These are phyloP conservation scores for Colletotrichum sp. DNA, from an alignment of 2,329 filamentous ascomycete species.

Conservation along the genomic window DNA sequence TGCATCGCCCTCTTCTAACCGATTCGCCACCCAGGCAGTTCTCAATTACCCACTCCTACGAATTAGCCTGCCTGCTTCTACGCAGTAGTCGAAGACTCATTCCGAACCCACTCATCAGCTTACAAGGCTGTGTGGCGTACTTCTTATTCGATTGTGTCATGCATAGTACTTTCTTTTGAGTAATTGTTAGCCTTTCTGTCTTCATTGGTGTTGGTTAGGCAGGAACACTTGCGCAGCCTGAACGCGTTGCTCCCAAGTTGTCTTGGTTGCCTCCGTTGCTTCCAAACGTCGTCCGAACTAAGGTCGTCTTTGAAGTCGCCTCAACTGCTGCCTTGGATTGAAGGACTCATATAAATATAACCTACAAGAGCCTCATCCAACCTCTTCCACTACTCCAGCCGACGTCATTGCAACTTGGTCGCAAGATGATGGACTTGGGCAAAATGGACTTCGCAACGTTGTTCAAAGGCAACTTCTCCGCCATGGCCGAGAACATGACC, in stretches of 20 bases:
- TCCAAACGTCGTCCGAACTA: not conserved
- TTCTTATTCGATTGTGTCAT: not conserved
- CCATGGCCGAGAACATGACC: constrained; percentile 20
- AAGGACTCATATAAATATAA: not conserved
- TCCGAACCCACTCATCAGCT: not conserved
- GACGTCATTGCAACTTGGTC: not conserved
- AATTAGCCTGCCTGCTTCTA: not conserved
- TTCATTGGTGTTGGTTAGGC: not conserved
- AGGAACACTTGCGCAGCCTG: not conserved
- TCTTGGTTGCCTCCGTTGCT: not conserved
- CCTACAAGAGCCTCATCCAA: not conserved
- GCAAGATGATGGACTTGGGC: constrained; percentile 3
- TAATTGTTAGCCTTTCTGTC: not conserved
- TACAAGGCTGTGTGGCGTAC: not conserved
- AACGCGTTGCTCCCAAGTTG: not conserved
- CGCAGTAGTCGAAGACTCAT: not conserved
- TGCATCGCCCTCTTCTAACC: not conserved
- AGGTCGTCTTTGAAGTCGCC: not conserved
- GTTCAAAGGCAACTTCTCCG: constrained; percentile 13
- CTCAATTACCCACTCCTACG: not conserved
- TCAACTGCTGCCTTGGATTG: not conserved
- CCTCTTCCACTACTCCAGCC: not conserved
- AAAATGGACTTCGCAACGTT: constrained; percentile 17
- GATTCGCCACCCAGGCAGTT: not conserved
- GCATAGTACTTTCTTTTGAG: not conserved